Evolutionary conservation across 2,329 filamentous ascomycete genomes (phyloP).

Genomic region (Aspergillus puulaauensis): DNA sequence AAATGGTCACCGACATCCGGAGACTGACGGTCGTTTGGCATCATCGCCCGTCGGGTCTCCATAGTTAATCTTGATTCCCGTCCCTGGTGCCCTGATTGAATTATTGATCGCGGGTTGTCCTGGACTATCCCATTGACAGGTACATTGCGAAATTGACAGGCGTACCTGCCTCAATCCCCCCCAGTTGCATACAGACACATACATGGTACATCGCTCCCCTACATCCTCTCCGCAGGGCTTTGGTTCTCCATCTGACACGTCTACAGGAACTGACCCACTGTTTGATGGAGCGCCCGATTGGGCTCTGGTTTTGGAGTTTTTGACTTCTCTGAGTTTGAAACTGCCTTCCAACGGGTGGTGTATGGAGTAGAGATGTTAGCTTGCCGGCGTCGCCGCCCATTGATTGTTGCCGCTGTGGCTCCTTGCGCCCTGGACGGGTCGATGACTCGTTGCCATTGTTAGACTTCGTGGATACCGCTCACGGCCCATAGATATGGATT

Average conservation of each 20-base stretch:
- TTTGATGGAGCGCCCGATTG: background rate
- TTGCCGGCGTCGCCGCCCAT: background rate
- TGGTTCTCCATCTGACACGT: slow-evolving; percentile 5
- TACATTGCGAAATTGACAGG: background rate
- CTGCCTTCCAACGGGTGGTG: background rate
- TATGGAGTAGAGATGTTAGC: background rate
- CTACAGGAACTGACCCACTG: background rate
- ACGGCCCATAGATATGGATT: background rate
- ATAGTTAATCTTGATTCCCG: background rate
- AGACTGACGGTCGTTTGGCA: background rate
- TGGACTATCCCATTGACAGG: background rate
- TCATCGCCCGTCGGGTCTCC: background rate
- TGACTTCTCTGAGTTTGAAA: background rate
- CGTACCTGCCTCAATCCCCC: background rate
- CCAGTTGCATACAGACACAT: background rate
- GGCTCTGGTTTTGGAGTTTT: background rate
- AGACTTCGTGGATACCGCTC: slow-evolving; percentile 2
- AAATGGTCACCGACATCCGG: background rate
- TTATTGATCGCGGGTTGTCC: too few species aligned
- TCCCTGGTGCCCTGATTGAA: background rate
- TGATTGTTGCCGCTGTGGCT: background rate
- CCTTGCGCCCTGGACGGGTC: background rate
- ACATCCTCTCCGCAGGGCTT: background rate
- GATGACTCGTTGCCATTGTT: background rate
- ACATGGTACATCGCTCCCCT: background rate